Evolutionary conservation across 2,329 filamentous ascomycete genomes (phyloP), one percentile per base, ranked within the genome.

Genomic region (Aspergillus niger): DNA sequence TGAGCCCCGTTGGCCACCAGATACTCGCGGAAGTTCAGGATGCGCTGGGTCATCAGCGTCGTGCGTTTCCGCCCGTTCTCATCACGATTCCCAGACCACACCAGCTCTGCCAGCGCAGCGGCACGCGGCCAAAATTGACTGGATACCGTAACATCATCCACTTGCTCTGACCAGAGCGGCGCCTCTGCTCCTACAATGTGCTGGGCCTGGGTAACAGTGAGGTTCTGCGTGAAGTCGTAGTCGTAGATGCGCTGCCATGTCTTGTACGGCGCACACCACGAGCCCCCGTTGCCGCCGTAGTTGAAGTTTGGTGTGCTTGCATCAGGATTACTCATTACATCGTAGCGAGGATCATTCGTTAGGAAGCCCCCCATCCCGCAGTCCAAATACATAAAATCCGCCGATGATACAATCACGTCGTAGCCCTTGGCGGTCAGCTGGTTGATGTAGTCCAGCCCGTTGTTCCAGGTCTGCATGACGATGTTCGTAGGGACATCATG

Each of bases 181-280:
- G 82, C 78, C 39, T 81, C 77, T 28, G 79, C 81, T n/a, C 83
- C 83, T 20, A 84, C 75, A 20, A 86, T 69, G 57, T 83, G 83
- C 51, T 76, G 72, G 39, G 79, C 78, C 64, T 86, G 77, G 0
- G 70, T 64, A 0, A 72, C 73, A 1, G 81, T 82, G 7, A 85
- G 77, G 64, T 80, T 80, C 49, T 70, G 63, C 0, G 82, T 82
- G 69, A 85, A 85, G 73, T 86, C 83, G 69, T 81, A 85, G 76
- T 84, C 77, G 73, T 86, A 86, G 72, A 86, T 85, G 52, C 83
- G 82, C 70, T 85, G 83, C 83, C 83, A 86, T 20, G 82, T 84
- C 71, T 86, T 86, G 77, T 85, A 86, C 0, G 83, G 83, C 0
- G 79, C 80, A 67, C 83, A 86, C 83, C 83, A 86, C n/a, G 80